Percentiles rank a stretch among this genome's conserved stretches.
Conservation (phyloP, 192 early-diverging fungal genomes). For the Entomortierella parvispora region DNA sequence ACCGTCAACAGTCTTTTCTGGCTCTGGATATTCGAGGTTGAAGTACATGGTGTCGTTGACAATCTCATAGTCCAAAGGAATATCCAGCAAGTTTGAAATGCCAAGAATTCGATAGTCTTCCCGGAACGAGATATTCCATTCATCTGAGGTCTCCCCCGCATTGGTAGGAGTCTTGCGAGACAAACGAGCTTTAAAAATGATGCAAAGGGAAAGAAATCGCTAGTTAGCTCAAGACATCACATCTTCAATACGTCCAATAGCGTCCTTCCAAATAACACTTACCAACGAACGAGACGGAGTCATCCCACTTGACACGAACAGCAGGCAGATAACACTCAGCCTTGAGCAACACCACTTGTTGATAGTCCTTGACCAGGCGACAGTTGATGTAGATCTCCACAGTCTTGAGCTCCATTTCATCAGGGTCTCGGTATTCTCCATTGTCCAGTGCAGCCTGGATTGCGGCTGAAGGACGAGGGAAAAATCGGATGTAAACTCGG, state of each 20-base stretch:
- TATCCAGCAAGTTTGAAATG: constrained; percentile 65
- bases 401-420: constrained; percentile 70
- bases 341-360: constrained; percentile 70
- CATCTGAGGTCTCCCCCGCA: constrained; percentile 48
- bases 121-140: constrained; percentile 62
- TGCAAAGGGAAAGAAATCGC: not conserved
- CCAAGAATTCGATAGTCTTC: constrained; percentile 54
- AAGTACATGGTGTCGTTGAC: constrained; percentile 82
- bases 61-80: constrained; percentile 70
- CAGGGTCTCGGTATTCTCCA: constrained; percentile 49
- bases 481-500: constrained; percentile 75
- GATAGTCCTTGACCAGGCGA: constrained; percentile 83
- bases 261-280: constrained; percentile 1
- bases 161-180: constrained; percentile 12
- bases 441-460: constrained; percentile 57
- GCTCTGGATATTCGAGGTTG: constrained; percentile 61
- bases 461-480: constrained; percentile 58
- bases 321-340: constrained; percentile 70
- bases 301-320: constrained; percentile 55
- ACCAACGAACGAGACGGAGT: constrained; percentile 58
- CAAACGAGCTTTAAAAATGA: constrained; percentile 35
- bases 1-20: constrained; percentile 45
- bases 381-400: constrained; percentile 84
- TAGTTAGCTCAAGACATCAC: not conserved
- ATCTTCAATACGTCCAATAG: not conserved